A percentile compares a stretch with the other conserved stretches of the same genome.
Evolutionary conservation across 2,329 filamentous ascomycete genomes (phyloP).

Genomic region (Pseudogymnoascus pannorum): DNA sequence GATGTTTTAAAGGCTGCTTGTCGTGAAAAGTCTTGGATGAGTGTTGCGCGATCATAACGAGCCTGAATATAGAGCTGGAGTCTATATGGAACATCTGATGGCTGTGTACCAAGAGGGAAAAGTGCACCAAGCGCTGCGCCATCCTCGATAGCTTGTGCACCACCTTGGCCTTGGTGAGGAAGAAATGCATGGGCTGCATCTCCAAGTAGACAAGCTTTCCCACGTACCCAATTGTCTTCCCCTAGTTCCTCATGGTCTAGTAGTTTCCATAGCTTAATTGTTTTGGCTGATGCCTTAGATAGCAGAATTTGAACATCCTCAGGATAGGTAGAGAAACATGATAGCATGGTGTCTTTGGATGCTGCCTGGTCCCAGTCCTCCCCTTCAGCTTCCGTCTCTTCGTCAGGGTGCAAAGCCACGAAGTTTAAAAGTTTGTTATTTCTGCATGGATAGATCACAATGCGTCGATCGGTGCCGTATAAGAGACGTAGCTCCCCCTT

Average conservation of each 20-base stretch:
- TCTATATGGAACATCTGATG: slow-evolving; percentile 35
- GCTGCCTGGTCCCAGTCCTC: not conserved
- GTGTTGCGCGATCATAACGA: slow-evolving; percentile 32
- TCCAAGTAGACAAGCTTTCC: slow-evolving; percentile 49
- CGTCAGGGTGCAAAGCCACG: slow-evolving; percentile 42
- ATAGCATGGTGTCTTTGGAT: not conserved
- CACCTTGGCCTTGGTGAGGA: slow-evolving; percentile 61
- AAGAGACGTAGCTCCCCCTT: slow-evolving; percentile 31
- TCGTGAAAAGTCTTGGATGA: slow-evolving; percentile 38
- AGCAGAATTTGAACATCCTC: slow-evolving; percentile 19
- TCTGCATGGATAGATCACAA: slow-evolving; percentile 41
- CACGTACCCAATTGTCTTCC: slow-evolving; percentile 13
- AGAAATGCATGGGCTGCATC: slow-evolving; percentile 64
- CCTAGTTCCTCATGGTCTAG: slow-evolving; percentile 47
- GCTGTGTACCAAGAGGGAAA: slow-evolving; percentile 18
- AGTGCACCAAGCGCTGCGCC: slow-evolving; percentile 31
- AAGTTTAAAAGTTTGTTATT: slow-evolving; percentile 39
- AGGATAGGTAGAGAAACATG: not conserved
- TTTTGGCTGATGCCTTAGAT: slow-evolving; percentile 35
- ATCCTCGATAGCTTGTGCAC: slow-evolving; percentile 37
- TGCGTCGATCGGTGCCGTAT: slow-evolving; percentile 33
- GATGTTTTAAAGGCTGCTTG: slow-evolving; percentile 22
- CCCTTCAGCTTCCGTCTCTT: slow-evolving; percentile 29
- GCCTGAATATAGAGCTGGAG: not conserved
- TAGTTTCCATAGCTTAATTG: slow-evolving; percentile 50